A percentile compares a stretch with the other conserved stretches of the same genome.
These are phyloP conservation scores for Oxytropis ochrocephala DNA, from an alignment of 306 rosid genomes.

Conservation along the genomic window DNA sequence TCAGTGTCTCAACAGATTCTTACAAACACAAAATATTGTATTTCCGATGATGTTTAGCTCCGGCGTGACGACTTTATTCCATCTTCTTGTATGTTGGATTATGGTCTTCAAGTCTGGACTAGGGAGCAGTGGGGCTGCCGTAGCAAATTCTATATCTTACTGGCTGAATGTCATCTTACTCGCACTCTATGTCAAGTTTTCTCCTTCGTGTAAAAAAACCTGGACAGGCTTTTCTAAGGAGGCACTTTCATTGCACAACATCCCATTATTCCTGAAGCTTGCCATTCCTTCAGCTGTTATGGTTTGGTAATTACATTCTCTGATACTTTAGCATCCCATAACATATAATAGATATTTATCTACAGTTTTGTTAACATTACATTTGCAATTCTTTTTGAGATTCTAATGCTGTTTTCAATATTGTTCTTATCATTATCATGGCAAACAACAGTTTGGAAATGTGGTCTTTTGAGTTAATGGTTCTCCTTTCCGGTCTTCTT, in stretches of 20 bases:
- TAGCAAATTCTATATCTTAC: constrained; percentile 54
- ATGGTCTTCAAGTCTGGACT: constrained; percentile 56
- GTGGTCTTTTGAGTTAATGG: constrained; percentile 67
- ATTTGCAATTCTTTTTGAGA: not conserved
- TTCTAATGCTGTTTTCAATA: not conserved
- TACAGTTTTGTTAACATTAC: not conserved
- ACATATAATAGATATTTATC: not conserved
- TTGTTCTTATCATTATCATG: not conserved
- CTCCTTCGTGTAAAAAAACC: constrained; percentile 49
- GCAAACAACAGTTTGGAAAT: constrained; percentile 57
- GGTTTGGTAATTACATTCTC: constrained; percentile 58
- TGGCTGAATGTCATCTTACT: constrained; percentile 55
- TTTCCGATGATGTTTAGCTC: constrained; percentile 60
- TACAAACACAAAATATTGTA: constrained; percentile 61
- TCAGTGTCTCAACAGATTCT: constrained; percentile 56
- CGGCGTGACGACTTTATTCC: constrained; percentile 38
- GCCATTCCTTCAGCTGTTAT: constrained; percentile 78
- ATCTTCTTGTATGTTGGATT: constrained; percentile 51
- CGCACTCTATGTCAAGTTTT: constrained; percentile 55
- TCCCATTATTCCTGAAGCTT: constrained; percentile 44
- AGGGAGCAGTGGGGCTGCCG: constrained; percentile 57
- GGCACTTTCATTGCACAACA: constrained; percentile 34
- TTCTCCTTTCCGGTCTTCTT: constrained; percentile 66
- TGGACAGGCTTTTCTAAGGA: constrained; percentile 62
- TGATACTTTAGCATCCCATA: not conserved